Evolutionary conservation across 2,329 filamentous ascomycete species (phyloP), one percentile per base, ranked within the genome.

Genomic region (Trichoderma semiorbis): DNA sequence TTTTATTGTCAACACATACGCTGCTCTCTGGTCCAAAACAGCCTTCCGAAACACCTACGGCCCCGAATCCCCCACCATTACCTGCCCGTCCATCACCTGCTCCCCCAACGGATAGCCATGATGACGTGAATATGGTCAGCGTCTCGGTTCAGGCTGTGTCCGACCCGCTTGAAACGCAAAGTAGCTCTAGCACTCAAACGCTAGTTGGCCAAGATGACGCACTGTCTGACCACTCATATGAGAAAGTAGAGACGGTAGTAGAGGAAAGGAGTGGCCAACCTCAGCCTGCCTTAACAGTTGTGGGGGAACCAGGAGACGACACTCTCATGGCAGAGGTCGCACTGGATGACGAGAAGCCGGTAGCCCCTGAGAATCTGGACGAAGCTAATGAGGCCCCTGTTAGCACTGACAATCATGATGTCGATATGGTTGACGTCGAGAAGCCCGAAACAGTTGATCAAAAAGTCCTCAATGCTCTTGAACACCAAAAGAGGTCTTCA

Each of bases 1-100:
- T 94, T 1, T 85, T 97, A 26, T 88, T 93, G 2, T 85, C 85
- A 3, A 85, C 84, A 0, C 80, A 81, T 55, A 81, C 80, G 2
- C 76, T 83, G 6, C 77, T 83, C 5, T 79, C 79, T 28, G 78
- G 78, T 30, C 70, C 77, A 1, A 81, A 80, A 69, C 75, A 76
- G 67, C 60, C 76, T 12, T 63, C 74, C 5, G 79, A 80, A 62
- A 43, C 75, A 7, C 68, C 75, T 14, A 60, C 72, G 7, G 74
- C 75, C 6, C 39, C 76, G 4, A 75, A 78, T 16, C 84, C 85
- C 3, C 87, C 87, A 0, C 86, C 87, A 3, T 78, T 89, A 3
- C 87, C 87, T 6, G 82, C 83, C 7, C 82, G 86, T 7, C 85
- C 84, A 21, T 82, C 84, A 0, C 82, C 84, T 6, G 78, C 78